Conservation (phyloP, 805 yeast genomes). For the Barnettozyma populi region DNA sequence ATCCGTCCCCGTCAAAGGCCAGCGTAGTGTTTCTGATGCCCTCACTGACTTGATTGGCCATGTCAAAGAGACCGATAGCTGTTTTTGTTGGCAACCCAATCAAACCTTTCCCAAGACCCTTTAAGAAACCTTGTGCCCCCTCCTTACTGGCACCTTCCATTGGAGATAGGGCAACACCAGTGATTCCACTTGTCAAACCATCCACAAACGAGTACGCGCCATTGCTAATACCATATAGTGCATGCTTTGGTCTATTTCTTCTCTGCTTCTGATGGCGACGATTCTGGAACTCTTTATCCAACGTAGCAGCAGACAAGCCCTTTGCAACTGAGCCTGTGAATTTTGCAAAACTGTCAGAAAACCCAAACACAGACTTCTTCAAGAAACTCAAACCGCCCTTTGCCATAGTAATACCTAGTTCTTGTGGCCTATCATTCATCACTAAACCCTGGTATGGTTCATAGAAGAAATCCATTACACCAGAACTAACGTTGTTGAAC, state of each 20-base stretch:
- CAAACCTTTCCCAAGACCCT: conserved; percentile 92
- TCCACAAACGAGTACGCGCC: conserved; percentile 90
- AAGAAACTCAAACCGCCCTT: conserved; percentile 93
- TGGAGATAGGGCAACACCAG: conserved; percentile 90
- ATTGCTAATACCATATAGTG: conserved; percentile 72
- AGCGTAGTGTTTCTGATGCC: conserved; percentile 93
- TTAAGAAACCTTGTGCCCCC: conserved; percentile 89
- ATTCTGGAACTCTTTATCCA: conserved; percentile 82
- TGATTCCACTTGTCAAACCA: conserved; percentile 79
- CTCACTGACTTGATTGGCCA: conserved; percentile 89
- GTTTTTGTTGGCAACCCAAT: conserved; percentile 95
- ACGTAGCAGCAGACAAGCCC: conserved; percentile 85
- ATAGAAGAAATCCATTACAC: conserved; percentile 92
- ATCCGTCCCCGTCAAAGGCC: conserved; percentile 72
- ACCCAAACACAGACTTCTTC: conserved; percentile 91
- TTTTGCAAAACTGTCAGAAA: conserved; percentile 89
- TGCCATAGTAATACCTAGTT: conserved; percentile 90
- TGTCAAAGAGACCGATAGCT: conserved; percentile 88
- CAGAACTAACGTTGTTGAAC: conserved; percentile 88
- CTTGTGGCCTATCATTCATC: conserved; percentile 93
- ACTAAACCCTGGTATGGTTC: conserved; percentile 96
- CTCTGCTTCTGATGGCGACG: conserved; percentile 68
- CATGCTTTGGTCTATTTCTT: conserved; percentile 78
- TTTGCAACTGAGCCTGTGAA: conserved; percentile 92
- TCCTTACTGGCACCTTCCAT: conserved; percentile 82